Evolutionary conservation across 441 rosid species (phyloP).

Genomic region (Biscutella auriculata): DNA sequence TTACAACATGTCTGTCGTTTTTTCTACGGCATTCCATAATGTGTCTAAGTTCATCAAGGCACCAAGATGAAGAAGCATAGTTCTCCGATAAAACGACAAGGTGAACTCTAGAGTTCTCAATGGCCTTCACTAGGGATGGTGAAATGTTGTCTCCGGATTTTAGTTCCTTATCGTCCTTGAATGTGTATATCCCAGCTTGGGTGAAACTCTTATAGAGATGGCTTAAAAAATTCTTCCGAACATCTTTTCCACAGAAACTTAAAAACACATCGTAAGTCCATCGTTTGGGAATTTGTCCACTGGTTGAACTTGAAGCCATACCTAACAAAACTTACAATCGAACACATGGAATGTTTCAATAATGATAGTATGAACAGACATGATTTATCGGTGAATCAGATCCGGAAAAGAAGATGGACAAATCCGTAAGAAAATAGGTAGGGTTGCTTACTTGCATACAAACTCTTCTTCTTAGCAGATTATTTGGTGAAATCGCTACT

Average conservation of each 20-base stretch:
- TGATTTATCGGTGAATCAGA: too few species aligned
- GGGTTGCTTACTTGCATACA: too few species aligned
- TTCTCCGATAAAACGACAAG: background rate
- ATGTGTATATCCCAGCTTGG: background rate
- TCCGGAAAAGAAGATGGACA: too few species aligned
- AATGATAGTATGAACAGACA: too few species aligned
- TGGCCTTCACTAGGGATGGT: background rate
- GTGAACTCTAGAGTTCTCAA: background rate
- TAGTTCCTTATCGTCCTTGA: background rate
- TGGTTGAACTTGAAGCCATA: background rate
- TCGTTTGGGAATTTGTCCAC: background rate
- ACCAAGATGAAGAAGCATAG: slow-evolving; percentile 9
- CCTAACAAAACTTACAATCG: background rate
- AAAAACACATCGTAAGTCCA: slow-evolving; percentile 7
- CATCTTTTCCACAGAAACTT: slow-evolving; percentile 14
- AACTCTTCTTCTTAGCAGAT: too few species aligned
- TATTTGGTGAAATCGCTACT: too few species aligned
- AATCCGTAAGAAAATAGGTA: too few species aligned
- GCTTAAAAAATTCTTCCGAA: background rate
- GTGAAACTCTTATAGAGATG: background rate
- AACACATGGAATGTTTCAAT: too few species aligned
- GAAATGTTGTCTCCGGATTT: background rate
- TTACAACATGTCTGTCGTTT: rapidly evolving
- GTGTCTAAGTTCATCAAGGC: background rate
- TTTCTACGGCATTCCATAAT: background rate